Percentiles rank a stretch among this genome's conserved stretches.
phyloP scores from a whole-genome alignment of 202 grass and related monocot genomes.

The Panicum virgatum region DNA sequence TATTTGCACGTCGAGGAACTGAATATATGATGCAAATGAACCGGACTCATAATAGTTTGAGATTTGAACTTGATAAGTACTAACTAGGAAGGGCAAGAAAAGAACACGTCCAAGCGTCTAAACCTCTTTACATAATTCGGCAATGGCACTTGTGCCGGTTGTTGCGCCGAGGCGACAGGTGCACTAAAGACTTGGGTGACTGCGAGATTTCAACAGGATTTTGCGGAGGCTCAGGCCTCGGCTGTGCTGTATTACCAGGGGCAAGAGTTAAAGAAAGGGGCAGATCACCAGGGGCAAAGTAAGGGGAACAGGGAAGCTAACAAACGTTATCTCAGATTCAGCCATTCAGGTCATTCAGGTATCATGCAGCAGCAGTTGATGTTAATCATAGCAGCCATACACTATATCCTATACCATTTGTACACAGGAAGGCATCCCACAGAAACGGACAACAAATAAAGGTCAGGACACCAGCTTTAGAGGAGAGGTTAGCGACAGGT shows the following conservation, averaged over 20 bases:
- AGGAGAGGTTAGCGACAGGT: not conserved
- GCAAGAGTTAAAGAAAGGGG: not conserved
- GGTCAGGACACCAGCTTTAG: not conserved
- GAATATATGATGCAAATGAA: not conserved
- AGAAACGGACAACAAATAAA: not conserved
- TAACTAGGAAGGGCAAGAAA: not conserved
- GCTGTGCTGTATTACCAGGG: not conserved
- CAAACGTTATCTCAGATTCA: constrained; percentile 2
- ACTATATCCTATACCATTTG: constrained; percentile 21
- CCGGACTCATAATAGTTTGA: not conserved
- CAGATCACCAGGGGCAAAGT: not conserved
- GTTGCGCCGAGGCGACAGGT: not conserved
- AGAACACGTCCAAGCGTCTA: not conserved
- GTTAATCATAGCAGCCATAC: not conserved
- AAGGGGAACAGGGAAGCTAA: not conserved
- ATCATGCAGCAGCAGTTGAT: not conserved
- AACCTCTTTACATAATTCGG: not conserved
- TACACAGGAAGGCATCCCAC: not conserved
- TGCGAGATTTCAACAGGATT: not conserved
- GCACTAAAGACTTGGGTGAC: not conserved
- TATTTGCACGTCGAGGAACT: not conserved
- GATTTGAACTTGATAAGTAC: not conserved
- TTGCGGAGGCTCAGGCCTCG: not conserved
- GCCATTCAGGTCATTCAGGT: too few relatives aligned
- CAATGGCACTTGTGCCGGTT: not conserved